Evolutionary conservation across 1,284 basidiomycete genomes (phyloP), one percentile per base, ranked within the genome.

Genomic region (Bondarzewia mesenterica): DNA sequence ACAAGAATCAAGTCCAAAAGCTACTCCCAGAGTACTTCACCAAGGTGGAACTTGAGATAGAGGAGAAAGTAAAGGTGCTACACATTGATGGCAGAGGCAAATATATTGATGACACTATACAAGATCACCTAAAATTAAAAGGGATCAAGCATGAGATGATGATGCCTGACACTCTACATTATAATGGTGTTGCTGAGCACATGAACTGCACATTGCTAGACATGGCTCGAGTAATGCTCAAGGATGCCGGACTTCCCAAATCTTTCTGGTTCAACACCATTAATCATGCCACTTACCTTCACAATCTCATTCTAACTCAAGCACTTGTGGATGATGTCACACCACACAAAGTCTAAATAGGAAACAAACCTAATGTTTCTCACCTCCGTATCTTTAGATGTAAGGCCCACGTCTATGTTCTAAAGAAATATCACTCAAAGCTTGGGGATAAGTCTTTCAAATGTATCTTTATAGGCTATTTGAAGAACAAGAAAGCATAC

Each of bases 231-330:
- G 43, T 56, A 0, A 55, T 66, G 47, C 51, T 67, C 3, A 29
- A 50, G 18, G 59, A 63, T 25, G 52, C 57, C 0, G 48, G 49
- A 1, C 52, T 69, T 0, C 61, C 63, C 0, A 50, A 56, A 8
- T 56, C 54, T 10, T 57, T 60, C 21, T 69, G 66, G 64, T 59
- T 47, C 2, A 58, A 68, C 6, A 62, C 62, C 1, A 50, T 57
- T 2, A 27, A 50, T 5, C 47, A 57, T 23, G 53, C 53, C 5
- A 38, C 46, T 6, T 43, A 51, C 32, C 47, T 55, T 20, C 45
- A 54, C 36, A 58, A 60, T 37, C 42, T 45, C 4, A 42, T 37
- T 7, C 54, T 54, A 0, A 55, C 54, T 7, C 45, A 49, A 7
- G 44, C 50, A 0, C 51, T 55, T 15, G 10, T 7, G 14, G 29